A percentile compares a stretch with the other conserved stretches of the same genome.
These are phyloP conservation scores for Lipomyces orientalis DNA, from an alignment of 805 yeast species.

Conservation along the genomic window DNA sequence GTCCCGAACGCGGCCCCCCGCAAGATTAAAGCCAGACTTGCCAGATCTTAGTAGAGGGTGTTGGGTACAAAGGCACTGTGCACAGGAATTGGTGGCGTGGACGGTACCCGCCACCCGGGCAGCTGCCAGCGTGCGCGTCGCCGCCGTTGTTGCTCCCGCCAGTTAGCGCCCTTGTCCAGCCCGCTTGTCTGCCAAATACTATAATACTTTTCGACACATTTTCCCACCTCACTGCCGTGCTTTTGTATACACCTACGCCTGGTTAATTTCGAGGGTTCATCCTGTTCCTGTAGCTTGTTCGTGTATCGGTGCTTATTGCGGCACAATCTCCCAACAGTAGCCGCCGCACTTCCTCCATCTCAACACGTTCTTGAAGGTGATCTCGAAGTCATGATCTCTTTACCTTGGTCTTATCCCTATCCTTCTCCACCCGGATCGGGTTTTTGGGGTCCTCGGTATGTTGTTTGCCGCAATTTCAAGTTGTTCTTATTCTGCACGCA, in stretches of 20 bases:
- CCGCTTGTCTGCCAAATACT: not conserved
- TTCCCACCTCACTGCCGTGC: not conserved
- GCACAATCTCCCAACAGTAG: constrained; percentile 2
- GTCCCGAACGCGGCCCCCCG: too few relatives aligned
- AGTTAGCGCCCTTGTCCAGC: not conserved
- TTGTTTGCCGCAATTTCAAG: not conserved
- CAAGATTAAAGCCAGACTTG: too few relatives aligned
- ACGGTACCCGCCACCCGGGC: not conserved
- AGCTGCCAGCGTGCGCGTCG: not conserved
- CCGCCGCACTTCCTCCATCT: constrained; percentile 5
- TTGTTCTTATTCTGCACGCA: not conserved
- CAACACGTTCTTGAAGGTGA: not conserved
- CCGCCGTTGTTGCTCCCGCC: not conserved
- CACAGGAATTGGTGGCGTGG: not conserved
- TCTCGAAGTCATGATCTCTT: constrained; percentile 11
- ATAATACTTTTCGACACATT: not conserved
- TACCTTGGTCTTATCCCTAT: constrained; percentile 49
- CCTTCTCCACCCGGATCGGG: constrained; percentile 63
- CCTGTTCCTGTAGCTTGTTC: not conserved
- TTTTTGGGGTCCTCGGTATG: constrained; percentile 65
- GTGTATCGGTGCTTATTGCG: not conserved
- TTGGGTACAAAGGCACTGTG: not conserved
- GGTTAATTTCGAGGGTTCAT: not conserved
- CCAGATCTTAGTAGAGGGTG: too few relatives aligned
- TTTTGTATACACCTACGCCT: not conserved